phyloP scores from a whole-genome alignment of 179 eudicot species.

The Corrigiola litoralis region DNA sequence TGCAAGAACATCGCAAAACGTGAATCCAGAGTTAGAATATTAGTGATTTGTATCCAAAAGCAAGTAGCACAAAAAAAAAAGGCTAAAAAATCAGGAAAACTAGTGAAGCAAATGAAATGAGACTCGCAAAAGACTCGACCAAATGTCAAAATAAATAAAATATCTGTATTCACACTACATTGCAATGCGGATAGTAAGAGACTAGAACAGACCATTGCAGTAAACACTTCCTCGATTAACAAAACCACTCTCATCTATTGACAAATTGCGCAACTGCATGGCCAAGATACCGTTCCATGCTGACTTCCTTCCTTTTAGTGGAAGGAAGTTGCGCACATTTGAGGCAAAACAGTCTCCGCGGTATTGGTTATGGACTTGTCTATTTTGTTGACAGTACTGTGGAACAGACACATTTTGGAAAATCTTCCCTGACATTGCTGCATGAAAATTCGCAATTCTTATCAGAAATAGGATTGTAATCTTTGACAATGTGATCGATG shows the following conservation, averaged over 20 bases:
- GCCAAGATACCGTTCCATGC: conserved; percentile 61
- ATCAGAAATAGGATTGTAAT: conserved; percentile 39
- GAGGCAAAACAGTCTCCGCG: conserved; percentile 50
- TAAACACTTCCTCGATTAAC: conserved; percentile 54
- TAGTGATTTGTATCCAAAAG: not conserved
- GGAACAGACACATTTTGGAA: conserved; percentile 70
- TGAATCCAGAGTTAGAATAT: not conserved
- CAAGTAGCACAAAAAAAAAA: conserved; percentile 3
- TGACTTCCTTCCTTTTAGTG: conserved; percentile 61
- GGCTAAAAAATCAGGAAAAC: not conserved
- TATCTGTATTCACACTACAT: conserved; percentile 14
- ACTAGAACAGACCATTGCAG: conserved; percentile 96
- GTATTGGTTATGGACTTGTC: conserved; percentile 56
- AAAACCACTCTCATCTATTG: conserved; percentile 45
- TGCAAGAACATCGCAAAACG: conserved; percentile 37
- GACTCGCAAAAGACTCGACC: conserved; percentile 6
- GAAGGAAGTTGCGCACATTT: conserved; percentile 60
- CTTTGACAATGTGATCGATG: conserved; percentile 7
- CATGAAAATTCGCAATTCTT: conserved; percentile 62
- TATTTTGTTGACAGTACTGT: conserved; percentile 73
- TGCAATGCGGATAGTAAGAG: conserved; percentile 38
- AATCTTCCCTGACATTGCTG: conserved; percentile 88
- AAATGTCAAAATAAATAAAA: conserved; percentile 5
- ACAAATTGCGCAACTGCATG: conserved; percentile 58
- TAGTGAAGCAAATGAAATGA: not conserved